Evolutionary conservation across 208 protist species (phyloP), one percentile per base, ranked within the genome.

Genomic region (Phytomonas francai): DNA sequence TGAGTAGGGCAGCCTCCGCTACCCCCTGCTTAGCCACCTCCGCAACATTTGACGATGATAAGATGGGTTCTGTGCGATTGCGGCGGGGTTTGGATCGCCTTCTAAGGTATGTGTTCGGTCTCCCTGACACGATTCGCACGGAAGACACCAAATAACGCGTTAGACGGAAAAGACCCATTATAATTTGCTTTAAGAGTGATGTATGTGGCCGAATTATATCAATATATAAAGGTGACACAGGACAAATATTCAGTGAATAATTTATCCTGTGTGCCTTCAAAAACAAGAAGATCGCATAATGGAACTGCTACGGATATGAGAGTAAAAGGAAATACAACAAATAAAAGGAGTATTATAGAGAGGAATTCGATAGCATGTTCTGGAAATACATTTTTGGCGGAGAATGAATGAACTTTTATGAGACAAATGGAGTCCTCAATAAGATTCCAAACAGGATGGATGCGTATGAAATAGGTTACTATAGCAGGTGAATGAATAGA

Each of bases 151-250:
- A 54, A 54, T 22, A 54, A 25, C 19, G 45, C 6, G 45, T 54
- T 25, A 54, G 45, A 4, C 45, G 45, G 19, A 54, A 25, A 54
- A 54, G 45, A 22, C 19, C 22, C 45, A 54, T 54, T 54, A 19
- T 54, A 54, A 8, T 25, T 54, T 54, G 16, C 2, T 25, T 25
- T 1, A 25, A 25, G 45, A 54, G 45, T 54, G 6, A 25, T 36
- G 19, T 25, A 34, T 45, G 63, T 62, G 16, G 7, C 8, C 29
- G 16, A 31, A 16, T 54, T 32, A 25, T 5, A 12, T 54, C 19
- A 54, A 66, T 51, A 19, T 16, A 34, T 66, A 30, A 67, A 67
- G 30, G 45, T 59, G 34, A 67, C 11, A 56, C 28, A 31, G 36
- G 34, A 33, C 32, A 29, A 51, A 66, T 66, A 49, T 28, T 66